Evolutionary conservation across 1,284 basidiomycete species (phyloP).

Genomic region (Puccinia coronata): DNA sequence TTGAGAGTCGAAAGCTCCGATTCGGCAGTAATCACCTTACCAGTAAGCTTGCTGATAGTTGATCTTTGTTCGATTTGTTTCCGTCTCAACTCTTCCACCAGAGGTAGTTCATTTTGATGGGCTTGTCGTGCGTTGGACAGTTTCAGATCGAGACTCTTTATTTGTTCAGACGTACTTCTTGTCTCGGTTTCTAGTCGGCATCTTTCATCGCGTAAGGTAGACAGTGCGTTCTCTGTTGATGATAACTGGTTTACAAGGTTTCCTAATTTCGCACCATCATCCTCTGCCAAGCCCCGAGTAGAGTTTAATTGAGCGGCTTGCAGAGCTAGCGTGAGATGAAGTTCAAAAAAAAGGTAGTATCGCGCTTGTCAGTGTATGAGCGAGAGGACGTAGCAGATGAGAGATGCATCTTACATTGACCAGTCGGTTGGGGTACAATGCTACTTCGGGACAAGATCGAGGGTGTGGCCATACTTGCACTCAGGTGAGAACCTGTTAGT

Average conservation of each 20-base stretch:
- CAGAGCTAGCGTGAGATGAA: slow-evolving; percentile 1
- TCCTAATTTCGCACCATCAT: slow-evolving; percentile 73
- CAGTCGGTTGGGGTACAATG: slow-evolving; percentile 26
- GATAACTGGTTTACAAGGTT: slow-evolving; percentile 79
- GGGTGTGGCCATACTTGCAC: slow-evolving; percentile 48
- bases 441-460: background rate
- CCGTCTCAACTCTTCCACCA: slow-evolving; percentile 73
- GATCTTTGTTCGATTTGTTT: slow-evolving; percentile 71
- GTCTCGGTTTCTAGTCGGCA: slow-evolving; percentile 59
- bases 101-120: slow-evolving; percentile 78
- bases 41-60: slow-evolving; percentile 73
- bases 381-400: background rate
- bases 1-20: slow-evolving; percentile 85
- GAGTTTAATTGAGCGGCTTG: background rate
- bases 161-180: slow-evolving; percentile 68
- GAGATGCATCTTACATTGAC: slow-evolving; percentile 36
- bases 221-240: slow-evolving; percentile 68
- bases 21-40: slow-evolving; percentile 84
- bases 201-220: slow-evolving; percentile 57
- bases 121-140: slow-evolving; percentile 64
- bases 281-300: slow-evolving; percentile 51
- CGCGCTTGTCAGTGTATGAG: background rate
- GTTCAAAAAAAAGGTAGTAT: background rate
- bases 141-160: slow-evolving; percentile 60
- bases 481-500: slow-evolving; percentile 16